Evolutionary conservation across 2,329 filamentous ascomycete genomes (phyloP).

Genomic region (Verticillium tricorpus): DNA sequence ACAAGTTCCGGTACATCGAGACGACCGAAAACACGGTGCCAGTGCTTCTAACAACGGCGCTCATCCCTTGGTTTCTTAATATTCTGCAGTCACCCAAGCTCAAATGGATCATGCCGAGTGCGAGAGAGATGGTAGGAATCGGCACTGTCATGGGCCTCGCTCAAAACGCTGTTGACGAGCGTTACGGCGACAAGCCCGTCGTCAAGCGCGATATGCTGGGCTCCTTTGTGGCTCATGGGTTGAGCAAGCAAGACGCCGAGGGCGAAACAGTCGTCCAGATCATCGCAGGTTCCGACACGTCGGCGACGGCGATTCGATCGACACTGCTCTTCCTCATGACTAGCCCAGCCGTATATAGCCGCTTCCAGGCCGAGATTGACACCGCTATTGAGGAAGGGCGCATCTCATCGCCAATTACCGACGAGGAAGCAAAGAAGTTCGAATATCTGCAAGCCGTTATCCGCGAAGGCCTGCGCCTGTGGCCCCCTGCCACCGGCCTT

Average conservation of each 20-base stretch:
- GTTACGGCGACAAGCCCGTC: constrained; percentile 20
- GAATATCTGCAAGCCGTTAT: constrained; percentile 47
- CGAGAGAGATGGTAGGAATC: constrained; percentile 18
- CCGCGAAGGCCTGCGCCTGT: constrained; percentile 45
- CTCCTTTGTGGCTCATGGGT: constrained; percentile 30
- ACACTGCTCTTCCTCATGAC: constrained; percentile 47
- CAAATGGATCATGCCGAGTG: constrained; percentile 28
- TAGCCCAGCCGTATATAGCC: constrained; percentile 37
- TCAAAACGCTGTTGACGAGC: constrained; percentile 20
- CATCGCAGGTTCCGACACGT: constrained; percentile 31
- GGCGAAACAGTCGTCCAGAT: constrained; percentile 9
- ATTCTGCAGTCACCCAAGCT: constrained; percentile 33
- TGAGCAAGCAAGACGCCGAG: constrained; percentile 23
- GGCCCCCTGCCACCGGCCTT: constrained; percentile 41
- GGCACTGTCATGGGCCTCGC: constrained; percentile 29
- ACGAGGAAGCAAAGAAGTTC: constrained; percentile 29
- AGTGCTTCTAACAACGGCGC: constrained; percentile 36
- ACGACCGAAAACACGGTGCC: constrained; percentile 28
- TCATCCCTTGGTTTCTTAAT: constrained; percentile 35
- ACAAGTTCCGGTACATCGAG: constrained; percentile 17
- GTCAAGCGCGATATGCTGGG: constrained; percentile 31
- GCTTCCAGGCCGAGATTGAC: constrained; percentile 45
- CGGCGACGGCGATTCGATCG: constrained; percentile 33
- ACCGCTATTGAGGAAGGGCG: constrained; percentile 10
- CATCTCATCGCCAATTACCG: constrained; percentile 18